phyloP scores from a whole-genome alignment of 768 basidiomycete genomes.

The Boletus patriciae region DNA sequence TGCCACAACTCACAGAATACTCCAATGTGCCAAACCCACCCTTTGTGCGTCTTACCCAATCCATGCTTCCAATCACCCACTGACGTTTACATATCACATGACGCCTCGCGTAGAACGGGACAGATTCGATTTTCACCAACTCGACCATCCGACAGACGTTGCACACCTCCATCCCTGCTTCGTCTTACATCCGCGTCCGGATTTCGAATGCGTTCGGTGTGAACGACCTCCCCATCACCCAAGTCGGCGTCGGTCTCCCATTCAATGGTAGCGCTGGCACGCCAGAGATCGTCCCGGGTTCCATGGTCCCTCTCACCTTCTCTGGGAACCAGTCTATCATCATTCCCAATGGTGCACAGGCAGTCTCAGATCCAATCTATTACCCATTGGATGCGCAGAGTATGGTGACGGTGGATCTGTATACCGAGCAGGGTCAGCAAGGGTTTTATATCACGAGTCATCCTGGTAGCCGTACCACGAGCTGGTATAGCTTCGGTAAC shows the following conservation, averaged over 20 bases:
- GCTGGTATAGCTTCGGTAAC: conserved; percentile 4
- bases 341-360: background rate
- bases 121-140: background rate
- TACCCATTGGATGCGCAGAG: background rate
- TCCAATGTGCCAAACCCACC: conserved; percentile 2
- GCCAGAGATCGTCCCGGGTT: background rate
- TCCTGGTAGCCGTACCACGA: background rate
- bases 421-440: conserved; percentile 1
- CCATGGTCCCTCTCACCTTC: background rate
- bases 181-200: conserved; percentile 3
- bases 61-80: background rate
- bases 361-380: background rate
- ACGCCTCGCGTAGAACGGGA: conserved; percentile 9
- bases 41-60: background rate
- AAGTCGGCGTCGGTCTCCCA: background rate
- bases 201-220: conserved; percentile 2
- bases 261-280: background rate
- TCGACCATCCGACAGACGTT: conserved; percentile 7
- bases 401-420: background rate
- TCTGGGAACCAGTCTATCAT: conserved; percentile 3
- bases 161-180: background rate
- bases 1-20: conserved; percentile 8
- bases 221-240: background rate
- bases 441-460: conserved; percentile 4
- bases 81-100: background rate